Conservation (phyloP, 202 grass and related monocot genomes). For the Brachypodium distachyon region DNA sequence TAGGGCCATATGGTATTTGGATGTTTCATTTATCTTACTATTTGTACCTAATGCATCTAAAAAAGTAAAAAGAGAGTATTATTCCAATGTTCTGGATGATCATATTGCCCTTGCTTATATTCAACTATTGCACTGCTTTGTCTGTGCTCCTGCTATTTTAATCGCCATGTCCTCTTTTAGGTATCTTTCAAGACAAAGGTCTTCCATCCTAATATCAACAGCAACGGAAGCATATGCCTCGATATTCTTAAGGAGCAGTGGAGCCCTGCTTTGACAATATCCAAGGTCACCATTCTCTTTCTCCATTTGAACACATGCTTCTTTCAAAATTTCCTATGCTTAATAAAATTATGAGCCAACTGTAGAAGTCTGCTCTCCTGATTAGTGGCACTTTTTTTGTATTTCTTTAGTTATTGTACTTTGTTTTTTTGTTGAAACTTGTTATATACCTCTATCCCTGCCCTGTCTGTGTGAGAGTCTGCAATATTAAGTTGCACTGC, state of each 20-base stretch:
- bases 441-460: not conserved
- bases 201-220: constrained; percentile 89
- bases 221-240: constrained; percentile 86
- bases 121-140: not conserved
- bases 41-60: not conserved
- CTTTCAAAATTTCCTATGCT: not conserved
- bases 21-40: not conserved
- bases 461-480: not conserved
- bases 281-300: constrained; percentile 37
- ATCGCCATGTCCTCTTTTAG: constrained; percentile 21
- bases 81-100: not conserved
- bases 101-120: not conserved
- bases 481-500: not conserved
- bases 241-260: constrained; percentile 96
- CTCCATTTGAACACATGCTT: not conserved
- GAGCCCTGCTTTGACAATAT: constrained; percentile 89
- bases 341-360: not conserved
- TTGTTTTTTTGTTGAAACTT: not conserved
- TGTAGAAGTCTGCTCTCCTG: not conserved
- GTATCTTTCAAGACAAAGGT: constrained; percentile 86
- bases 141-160: not conserved
- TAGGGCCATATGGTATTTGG: not conserved
- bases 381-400: not conserved
- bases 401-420: not conserved
- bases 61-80: no score